These are phyloP conservation scores for Nannizziopsis barbatae DNA, from an alignment of 2,329 filamentous ascomycete genomes.

Conservation along the genomic window DNA sequence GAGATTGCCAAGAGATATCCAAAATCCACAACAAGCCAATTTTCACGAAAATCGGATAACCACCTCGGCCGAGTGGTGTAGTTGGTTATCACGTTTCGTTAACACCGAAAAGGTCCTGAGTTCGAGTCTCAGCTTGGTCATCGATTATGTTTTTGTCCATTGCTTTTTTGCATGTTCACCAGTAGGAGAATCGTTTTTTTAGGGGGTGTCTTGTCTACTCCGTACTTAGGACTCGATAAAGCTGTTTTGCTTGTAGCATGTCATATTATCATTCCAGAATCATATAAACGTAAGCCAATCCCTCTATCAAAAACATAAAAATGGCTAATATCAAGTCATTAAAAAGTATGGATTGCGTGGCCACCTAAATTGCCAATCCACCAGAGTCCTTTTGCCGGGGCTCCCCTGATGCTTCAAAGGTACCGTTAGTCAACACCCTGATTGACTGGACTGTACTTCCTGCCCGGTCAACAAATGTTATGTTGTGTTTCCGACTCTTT, in stretches of 20 bases:
- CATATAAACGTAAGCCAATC: too few species aligned
- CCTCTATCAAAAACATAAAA: too few species aligned
- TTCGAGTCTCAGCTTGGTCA: conserved; percentile 16
- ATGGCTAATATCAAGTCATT: too few species aligned
- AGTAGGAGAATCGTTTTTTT: too few species aligned
- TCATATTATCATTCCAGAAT: too few species aligned
- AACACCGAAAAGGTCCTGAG: conserved; percentile 16
- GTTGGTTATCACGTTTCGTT: conserved; percentile 15
- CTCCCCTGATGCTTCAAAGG: conserved; percentile 68
- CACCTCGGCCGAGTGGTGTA: conserved; percentile 13
- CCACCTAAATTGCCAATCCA: conserved; percentile 42
- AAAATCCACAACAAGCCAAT: too few species aligned
- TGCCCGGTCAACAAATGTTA: conserved; percentile 55
- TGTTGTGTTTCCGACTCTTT: conserved; percentile 54
- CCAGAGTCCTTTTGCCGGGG: conserved; percentile 61
- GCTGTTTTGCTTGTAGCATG: too few species aligned
- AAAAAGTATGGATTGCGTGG: too few species aligned
- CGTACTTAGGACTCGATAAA: too few species aligned
- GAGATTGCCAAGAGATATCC: too few species aligned
- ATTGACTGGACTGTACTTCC: conserved; percentile 63
- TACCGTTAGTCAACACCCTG: conserved; percentile 48
- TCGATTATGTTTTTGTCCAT: conserved; percentile 3
- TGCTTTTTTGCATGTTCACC: too few species aligned
- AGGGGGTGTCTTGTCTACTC: too few species aligned
- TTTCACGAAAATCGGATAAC: not conserved